Conservation (phyloP, 164 flowering plant genomes). For the Taxillus chinensis region DNA sequence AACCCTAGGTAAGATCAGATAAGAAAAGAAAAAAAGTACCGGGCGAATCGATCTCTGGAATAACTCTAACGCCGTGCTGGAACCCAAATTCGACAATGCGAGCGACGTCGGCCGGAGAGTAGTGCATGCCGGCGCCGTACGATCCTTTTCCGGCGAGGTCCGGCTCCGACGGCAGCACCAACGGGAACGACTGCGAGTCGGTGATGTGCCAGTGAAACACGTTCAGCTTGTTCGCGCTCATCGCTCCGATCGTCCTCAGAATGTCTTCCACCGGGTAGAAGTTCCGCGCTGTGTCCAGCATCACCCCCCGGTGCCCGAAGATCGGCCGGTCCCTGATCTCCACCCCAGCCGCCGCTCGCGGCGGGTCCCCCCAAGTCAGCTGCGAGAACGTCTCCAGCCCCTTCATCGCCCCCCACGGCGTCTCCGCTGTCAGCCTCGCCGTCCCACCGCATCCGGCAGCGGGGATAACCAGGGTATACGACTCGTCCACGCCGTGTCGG, state of each 20-base stretch:
- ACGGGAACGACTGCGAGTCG: conserved; percentile 83
- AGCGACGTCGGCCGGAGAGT: conserved; percentile 51
- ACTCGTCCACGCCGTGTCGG: conserved; percentile 51
- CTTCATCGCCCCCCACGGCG: conserved; percentile 84
- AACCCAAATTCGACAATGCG: conserved; percentile 58
- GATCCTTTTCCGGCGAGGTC: conserved; percentile 57
- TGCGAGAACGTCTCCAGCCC: conserved; percentile 91
- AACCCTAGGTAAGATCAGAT: too few relatives aligned
- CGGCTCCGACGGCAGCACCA: conserved; percentile 75
- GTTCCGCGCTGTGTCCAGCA: conserved; percentile 77
- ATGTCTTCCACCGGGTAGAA: conserved; percentile 54
- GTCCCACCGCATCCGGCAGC: conserved; percentile 6
- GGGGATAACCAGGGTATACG: conserved; percentile 49
- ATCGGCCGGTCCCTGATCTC: conserved; percentile 49
- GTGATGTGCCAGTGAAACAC: conserved; percentile 97
- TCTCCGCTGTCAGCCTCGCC: conserved; percentile 42
- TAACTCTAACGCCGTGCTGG: conserved; percentile 68
- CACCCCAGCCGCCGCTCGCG: conserved; percentile 37
- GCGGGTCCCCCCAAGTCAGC: conserved; percentile 48
- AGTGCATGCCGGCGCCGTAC: conserved; percentile 55
- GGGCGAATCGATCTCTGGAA: conserved; percentile 82
- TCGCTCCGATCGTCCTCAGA: conserved; percentile 54
- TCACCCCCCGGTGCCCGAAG: conserved; percentile 58
- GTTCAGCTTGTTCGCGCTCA: conserved; percentile 72
- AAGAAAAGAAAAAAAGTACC: conserved; percentile 30